These are phyloP conservation scores for Candida orba DNA, from an alignment of 805 yeast genomes.

Conservation along the genomic window DNA sequence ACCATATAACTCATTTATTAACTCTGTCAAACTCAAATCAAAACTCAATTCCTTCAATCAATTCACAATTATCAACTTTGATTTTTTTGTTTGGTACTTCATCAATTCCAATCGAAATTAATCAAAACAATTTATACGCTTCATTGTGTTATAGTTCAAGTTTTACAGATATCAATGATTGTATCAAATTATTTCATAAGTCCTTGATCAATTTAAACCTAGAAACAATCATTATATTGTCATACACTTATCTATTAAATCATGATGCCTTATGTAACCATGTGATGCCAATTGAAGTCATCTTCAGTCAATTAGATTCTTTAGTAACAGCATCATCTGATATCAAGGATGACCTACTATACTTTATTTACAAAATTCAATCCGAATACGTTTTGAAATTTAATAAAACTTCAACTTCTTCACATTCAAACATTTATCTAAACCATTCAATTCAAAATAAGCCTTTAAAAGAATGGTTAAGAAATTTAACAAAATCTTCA, in stretches of 20 bases:
- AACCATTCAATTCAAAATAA: conserved; percentile 4
- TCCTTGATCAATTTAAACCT: conserved; percentile 2
- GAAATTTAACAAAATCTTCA: conserved; percentile 8
- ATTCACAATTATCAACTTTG: conserved; percentile 7
- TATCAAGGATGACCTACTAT: conserved; percentile 13
- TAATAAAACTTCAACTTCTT: conserved; percentile 35
- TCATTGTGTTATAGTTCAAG: conserved; percentile 8
- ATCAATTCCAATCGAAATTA: conserved; percentile 5
- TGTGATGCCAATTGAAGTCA: conserved; percentile 9
- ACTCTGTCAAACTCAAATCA: conserved; percentile 5
- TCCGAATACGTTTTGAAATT: conserved; percentile 35
- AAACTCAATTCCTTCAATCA: neutral
- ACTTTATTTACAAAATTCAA: conserved; percentile 43
- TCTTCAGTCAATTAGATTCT: conserved; percentile 8
- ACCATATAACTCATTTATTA: conserved; percentile 6
- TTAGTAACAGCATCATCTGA: conserved; percentile 17
- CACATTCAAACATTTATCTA: conserved; percentile 21
- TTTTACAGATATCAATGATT: conserved; percentile 5
- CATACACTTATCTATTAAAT: conserved; percentile 7
- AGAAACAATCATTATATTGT: conserved; percentile 7
- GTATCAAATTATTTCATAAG: conserved; percentile 6
- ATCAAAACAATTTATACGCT: conserved; percentile 3
- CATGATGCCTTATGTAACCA: conserved; percentile 3
- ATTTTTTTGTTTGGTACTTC: conserved; percentile 11
- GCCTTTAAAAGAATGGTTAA: conserved; percentile 6